Base-by-base conservation (phyloP, 495 filamentous ascomycete species). In the Stereocaulon alpinum region DNA sequence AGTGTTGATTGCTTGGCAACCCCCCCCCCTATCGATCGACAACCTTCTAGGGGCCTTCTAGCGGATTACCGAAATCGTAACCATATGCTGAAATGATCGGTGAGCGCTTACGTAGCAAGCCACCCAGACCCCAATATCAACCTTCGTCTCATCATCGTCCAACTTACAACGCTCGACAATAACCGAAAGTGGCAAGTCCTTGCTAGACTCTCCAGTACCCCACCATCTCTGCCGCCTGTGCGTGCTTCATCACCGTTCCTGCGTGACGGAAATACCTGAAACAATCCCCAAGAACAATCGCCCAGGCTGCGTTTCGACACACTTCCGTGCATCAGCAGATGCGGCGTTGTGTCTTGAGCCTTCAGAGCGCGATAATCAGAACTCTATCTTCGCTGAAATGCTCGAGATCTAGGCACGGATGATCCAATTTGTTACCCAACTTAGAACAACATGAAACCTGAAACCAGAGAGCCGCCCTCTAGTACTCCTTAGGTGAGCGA, bases 251-350 rank as follows among this genome's bases (percentile, higher is more conserved):
- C 22, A 22, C 47, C 22, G 9, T 37, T 27, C 47, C 47, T 50
- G 47, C 52, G 58, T 56, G 58, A 48, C 58, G 48, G 51, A 53
- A 63, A 63, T 60, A 63, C 22, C 58, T 59, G 61, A 63, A 63
- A 63, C 61, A 45, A n/a, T 37, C 30, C 41, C 58, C 51, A 27
- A 27, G 24, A 40, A n/a, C 22, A 50, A 30, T 50, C 30, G 47
- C 27, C 47, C 27, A 30, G 12, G 24, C 27, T 30, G 24, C 27
- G 47, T 50, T 50, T 50, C 47, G 47, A 50, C 47, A 27, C 27
- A 50, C 30, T 50, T 24, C 24, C 53, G 43, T 61, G 59, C 53
- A 61, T 61, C 49, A 61, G 59, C 48, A 48, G 51, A 40, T n/a
- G 51, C 22, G 20, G 6, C 6, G 12, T 50, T 30, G 15, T 50